These are phyloP conservation scores for Myriosclerotinia scirpicola DNA, from an alignment of 2,329 filamentous ascomycete species.

Conservation along the genomic window DNA sequence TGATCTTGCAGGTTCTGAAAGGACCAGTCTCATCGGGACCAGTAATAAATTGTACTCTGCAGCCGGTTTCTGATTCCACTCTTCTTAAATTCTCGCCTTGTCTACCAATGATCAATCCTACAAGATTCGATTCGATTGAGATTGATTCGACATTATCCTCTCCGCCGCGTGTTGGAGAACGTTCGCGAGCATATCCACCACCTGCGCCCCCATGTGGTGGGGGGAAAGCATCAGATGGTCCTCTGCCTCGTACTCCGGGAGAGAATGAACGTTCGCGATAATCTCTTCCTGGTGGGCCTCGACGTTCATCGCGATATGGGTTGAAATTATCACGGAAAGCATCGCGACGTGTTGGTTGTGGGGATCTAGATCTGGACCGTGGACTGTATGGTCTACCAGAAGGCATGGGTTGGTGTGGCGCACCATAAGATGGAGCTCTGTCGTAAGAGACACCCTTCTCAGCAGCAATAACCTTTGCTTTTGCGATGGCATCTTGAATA, in stretches of 20 bases:
- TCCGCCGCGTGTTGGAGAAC: conserved; percentile 54
- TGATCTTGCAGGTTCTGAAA: conserved; percentile 82
- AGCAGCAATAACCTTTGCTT: conserved; percentile 77
- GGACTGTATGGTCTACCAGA: conserved; percentile 61
- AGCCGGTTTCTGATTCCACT: conserved; percentile 79
- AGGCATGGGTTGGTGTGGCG: conserved; percentile 47
- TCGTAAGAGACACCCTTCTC: conserved; percentile 73
- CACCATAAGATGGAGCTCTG: conserved; percentile 46
- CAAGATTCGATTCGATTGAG: conserved; percentile 80
- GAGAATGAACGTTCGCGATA: conserved; percentile 75
- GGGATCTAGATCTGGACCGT: conserved; percentile 69
- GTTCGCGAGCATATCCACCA: conserved; percentile 49
- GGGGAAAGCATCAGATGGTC: conserved; percentile 54
- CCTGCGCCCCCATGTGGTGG: conserved; percentile 56
- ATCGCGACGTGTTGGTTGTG: conserved; percentile 66
- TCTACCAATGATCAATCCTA: conserved; percentile 86
- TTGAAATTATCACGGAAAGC: conserved; percentile 73
- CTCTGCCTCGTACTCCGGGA: conserved; percentile 57
- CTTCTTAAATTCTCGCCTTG: conserved; percentile 85
- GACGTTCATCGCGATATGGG: conserved; percentile 82
- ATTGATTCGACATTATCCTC: conserved; percentile 77
- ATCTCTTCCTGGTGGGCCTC: conserved; percentile 55
- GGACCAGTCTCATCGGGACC: conserved; percentile 69
- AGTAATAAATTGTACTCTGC: conserved; percentile 85
- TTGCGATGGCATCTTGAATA: conserved; percentile 80